Conservation (phyloP, 164 flowering plant species). For the Litsea cubeba region DNA sequence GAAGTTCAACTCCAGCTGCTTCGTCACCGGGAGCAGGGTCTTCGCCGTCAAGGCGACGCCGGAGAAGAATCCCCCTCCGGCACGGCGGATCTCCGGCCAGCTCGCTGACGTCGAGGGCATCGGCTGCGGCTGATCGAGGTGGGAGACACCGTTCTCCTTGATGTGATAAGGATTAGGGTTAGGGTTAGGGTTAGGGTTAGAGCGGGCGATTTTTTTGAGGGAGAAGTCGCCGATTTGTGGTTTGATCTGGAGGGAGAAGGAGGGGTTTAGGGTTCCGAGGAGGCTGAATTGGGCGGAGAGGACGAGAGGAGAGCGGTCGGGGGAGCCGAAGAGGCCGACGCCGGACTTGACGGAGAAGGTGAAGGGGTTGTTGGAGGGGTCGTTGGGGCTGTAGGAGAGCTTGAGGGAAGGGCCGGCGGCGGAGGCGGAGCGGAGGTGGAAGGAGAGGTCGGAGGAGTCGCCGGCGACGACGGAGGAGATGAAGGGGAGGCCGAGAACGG, state of each 20-base stretch:
- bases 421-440: slow-evolving; percentile 53
- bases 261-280: slow-evolving; percentile 33
- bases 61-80: slow-evolving; percentile 33
- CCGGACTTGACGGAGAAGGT: slow-evolving; percentile 65
- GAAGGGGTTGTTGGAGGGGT: slow-evolving; percentile 18
- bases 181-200: slow-evolving; percentile 20
- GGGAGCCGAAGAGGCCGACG: slow-evolving; percentile 58
- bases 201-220: slow-evolving; percentile 33
- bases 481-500: slow-evolving; percentile 53
- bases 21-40: slow-evolving; percentile 53
- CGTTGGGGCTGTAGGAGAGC: slow-evolving; percentile 43
- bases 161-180: slow-evolving; percentile 11
- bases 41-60: slow-evolving; percentile 50
- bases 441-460: slow-evolving; percentile 43
- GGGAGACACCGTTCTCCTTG: slow-evolving; percentile 20
- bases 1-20: slow-evolving; percentile 32
- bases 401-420: slow-evolving; percentile 52
- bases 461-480: slow-evolving; percentile 42
- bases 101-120: slow-evolving; percentile 19
- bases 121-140: slow-evolving; percentile 16
- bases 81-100: slow-evolving; percentile 15
- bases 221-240: slow-evolving; percentile 56
- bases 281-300: slow-evolving; percentile 53
- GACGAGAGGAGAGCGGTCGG: slow-evolving; percentile 54
- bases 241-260: slow-evolving; percentile 36